Conservation (phyloP, 441 rosid species). For the Adansonia rubrostipa region DNA sequence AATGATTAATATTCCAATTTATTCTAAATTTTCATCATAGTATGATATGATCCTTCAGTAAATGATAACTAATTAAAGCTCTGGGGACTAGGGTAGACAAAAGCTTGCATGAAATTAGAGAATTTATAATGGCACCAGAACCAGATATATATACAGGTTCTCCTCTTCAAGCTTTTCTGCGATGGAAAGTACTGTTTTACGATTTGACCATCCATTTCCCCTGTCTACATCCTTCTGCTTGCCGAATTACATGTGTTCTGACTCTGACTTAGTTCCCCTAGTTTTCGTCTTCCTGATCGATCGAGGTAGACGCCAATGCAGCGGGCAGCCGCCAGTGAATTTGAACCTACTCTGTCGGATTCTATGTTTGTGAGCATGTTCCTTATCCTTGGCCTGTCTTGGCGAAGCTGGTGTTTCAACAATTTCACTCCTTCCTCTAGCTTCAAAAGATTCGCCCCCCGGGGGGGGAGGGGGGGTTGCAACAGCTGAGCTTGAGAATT, state of each 20-base stretch:
- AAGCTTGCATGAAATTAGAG: neutral
- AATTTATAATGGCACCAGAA: constrained; percentile 12
- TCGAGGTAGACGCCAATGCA: constrained; percentile 33
- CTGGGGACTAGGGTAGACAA: neutral
- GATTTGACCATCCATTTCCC: constrained; percentile 76
- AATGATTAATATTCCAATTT: neutral
- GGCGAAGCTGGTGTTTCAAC: constrained; percentile 69
- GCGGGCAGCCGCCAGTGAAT: neutral
- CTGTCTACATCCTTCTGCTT: constrained; percentile 74
- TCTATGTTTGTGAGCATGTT: constrained; percentile 33
- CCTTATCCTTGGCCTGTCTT: constrained; percentile 34
- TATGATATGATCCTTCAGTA: neutral
- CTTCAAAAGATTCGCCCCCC: constrained; percentile 35
- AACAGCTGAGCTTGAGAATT: constrained; percentile 29
- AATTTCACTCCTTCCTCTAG: constrained; percentile 63
- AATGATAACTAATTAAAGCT: neutral
- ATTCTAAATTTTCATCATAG: neutral
- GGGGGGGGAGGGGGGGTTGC: neutral
- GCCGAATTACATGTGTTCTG: constrained; percentile 89
- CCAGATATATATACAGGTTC: constrained; percentile 67
- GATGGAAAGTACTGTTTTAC: constrained; percentile 78
- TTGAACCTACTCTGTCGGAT: constrained; percentile 40
- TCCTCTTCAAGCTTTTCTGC: constrained; percentile 99
- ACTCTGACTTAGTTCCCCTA: constrained; percentile 62
- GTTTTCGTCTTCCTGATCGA: constrained; percentile 55